A percentile compares a stretch with the other conserved stretches of the same genome.
Conservation (phyloP, 2,329 filamentous ascomycete species). For the Penicillium vulpinum region DNA sequence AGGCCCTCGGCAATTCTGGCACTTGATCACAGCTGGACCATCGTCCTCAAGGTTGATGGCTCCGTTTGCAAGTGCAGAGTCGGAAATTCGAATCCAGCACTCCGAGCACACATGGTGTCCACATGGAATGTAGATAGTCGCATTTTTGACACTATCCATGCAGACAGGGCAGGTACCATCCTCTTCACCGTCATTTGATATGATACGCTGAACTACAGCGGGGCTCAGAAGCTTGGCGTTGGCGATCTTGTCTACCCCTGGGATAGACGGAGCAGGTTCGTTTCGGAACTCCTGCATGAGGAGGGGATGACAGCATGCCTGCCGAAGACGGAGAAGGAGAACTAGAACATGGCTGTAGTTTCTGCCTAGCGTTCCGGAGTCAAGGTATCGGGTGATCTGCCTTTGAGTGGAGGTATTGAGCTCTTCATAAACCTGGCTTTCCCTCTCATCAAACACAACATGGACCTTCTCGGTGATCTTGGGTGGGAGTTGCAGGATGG, state of each 20-base stretch:
- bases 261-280: conserved; percentile 48
- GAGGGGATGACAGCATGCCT: conserved; percentile 76
- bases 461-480: conserved; percentile 64
- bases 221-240: conserved; percentile 62
- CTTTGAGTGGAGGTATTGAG: conserved; percentile 68
- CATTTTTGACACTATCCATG: conserved; percentile 72
- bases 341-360: conserved; percentile 81
- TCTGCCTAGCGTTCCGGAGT: conserved; percentile 64
- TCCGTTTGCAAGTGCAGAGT: conserved; percentile 45
- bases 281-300: conserved; percentile 66
- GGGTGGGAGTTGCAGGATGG: conserved; percentile 67
- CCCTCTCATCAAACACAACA: conserved; percentile 66
- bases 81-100: conserved; percentile 70
- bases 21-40: conserved; percentile 56
- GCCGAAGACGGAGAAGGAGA: conserved; percentile 74
- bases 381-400: conserved; percentile 75
- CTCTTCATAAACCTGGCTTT: conserved; percentile 63
- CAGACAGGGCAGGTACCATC: conserved; percentile 68
- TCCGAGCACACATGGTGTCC: conserved; percentile 78
- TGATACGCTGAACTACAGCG: conserved; percentile 68
- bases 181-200: conserved; percentile 63
- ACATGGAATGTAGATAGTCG: conserved; percentile 77
- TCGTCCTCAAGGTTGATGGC: conserved; percentile 58
- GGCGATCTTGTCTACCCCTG: conserved; percentile 58
- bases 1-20: conserved; percentile 71